Base-by-base conservation (phyloP, 2,329 filamentous ascomycete species). In the Ceratocystis diversiconidia region DNA sequence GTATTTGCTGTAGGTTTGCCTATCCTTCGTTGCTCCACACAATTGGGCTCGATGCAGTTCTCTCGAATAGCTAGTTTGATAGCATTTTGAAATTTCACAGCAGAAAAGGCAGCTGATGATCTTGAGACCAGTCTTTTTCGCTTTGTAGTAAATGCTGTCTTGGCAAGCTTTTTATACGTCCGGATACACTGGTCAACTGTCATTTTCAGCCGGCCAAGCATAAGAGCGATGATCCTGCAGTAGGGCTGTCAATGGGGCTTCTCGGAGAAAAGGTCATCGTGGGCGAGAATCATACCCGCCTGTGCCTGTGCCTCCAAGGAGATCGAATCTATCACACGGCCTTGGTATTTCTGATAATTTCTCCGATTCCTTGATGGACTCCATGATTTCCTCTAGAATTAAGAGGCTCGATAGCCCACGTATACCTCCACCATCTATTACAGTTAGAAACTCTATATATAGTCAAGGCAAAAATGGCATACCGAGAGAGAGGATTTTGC, bases 301-400 rank as follows among this genome's bases (percentile, higher is more conserved):
- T 1, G 72, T 73, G 63, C 71, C 72, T 22, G 72, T 73, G 22
- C 71, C 72, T 50, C 71, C 72, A 57, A 73, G 71, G 12, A 73
- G 64, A 22, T 73, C 69, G 63, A 73, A 73, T 32, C 68, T 64
- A 25, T 73, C 71, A 59, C 70, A 70, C 28, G 71, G 72, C 48
- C 48, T 68, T 3, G 70, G 71, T 3, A 69, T 28, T 25, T 70
- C 46, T 17, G 65, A 30, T 3, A 69, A 68, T 12, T 68, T 63
- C 12, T 66, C 63, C 28, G 50, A 50, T 1, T 67, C 32, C 36
- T 67, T 59, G 1, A 72, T 61, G n/a, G 68, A 64, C 30, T 69
- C 63, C 71, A 73, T 72, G n/a, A 72, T 68, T 10, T 68, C 10
- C 7, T 36, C 32, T 2, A 36, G 32, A 36, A 36, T 22, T 0